Conservation (phyloP, 2,329 filamentous ascomycete genomes). For the Fusarium verticillioides region DNA sequence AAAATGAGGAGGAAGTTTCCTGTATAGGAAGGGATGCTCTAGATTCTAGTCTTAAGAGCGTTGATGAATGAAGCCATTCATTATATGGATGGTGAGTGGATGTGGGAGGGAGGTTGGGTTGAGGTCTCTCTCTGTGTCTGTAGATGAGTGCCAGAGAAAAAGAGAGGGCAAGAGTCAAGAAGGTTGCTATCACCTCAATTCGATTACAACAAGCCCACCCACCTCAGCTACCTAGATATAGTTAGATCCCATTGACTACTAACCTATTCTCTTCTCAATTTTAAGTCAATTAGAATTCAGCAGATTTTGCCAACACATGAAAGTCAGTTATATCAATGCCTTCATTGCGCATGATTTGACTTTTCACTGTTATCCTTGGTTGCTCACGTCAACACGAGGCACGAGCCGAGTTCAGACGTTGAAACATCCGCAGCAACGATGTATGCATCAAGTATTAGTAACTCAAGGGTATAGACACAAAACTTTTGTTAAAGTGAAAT, state of each 20-base stretch:
- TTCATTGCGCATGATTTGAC: background rate
- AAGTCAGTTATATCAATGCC: background rate
- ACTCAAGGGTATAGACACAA: background rate
- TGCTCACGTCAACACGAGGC: background rate
- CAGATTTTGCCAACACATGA: background rate
- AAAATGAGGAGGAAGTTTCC: background rate
- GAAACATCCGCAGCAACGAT: background rate
- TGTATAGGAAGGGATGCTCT: conserved; percentile 7
- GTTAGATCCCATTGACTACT: background rate
- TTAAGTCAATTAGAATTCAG: background rate
- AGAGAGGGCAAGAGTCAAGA: conserved; percentile 4
- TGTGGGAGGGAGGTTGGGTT: background rate
- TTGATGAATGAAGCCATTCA: conserved; percentile 12
- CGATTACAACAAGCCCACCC: background rate
- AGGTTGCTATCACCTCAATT: background rate
- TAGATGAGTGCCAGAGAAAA: background rate
- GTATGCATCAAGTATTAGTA: background rate
- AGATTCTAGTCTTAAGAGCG: conserved; percentile 11
- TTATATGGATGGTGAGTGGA: conserved; percentile 1
- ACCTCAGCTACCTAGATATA: background rate
- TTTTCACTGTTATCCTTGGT: conserved; percentile 2
- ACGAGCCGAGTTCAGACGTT: background rate
- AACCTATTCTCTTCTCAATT: background rate
- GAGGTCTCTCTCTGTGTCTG: background rate
- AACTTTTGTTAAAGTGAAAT: background rate